Conservation (phyloP, 371 early-diverging fungal species). For the Mucor piriformis region DNA sequence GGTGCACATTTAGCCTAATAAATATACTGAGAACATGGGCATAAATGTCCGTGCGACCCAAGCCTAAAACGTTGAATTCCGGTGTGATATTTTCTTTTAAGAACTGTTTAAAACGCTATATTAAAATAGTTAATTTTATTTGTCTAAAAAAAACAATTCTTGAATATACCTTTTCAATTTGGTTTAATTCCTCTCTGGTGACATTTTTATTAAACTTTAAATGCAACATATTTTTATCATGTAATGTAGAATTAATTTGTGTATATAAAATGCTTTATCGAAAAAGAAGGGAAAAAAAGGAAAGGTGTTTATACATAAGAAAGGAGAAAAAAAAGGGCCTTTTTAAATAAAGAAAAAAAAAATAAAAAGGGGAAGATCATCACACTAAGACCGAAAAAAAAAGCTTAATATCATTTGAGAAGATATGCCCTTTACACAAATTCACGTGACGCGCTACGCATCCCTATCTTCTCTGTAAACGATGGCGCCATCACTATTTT, state of each 20-base stretch:
- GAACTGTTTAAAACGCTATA: conserved; percentile 1
- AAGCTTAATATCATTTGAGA: background rate
- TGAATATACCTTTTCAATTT: conserved; percentile 9
- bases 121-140: background rate
- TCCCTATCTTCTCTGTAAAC: background rate
- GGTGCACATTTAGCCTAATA: conserved; percentile 54
- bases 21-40: conserved; percentile 67
- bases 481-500: background rate
- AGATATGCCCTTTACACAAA: background rate
- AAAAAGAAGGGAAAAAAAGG: background rate
- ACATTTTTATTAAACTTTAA: conserved; percentile 14
- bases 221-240: conserved; percentile 3
- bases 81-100: conserved; percentile 30
- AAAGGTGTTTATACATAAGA: background rate
- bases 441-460: too few relatives aligned
- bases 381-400: background rate
- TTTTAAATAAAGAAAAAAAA: background rate
- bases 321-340: background rate
- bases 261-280: background rate
- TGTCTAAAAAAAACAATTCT: background rate
- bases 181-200: conserved; percentile 3
- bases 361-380: background rate
- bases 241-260: background rate
- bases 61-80: conserved; percentile 63
- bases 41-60: conserved; percentile 59